These are phyloP conservation scores for Xylaria nigripes DNA, from an alignment of 495 filamentous ascomycete species.

Conservation along the genomic window DNA sequence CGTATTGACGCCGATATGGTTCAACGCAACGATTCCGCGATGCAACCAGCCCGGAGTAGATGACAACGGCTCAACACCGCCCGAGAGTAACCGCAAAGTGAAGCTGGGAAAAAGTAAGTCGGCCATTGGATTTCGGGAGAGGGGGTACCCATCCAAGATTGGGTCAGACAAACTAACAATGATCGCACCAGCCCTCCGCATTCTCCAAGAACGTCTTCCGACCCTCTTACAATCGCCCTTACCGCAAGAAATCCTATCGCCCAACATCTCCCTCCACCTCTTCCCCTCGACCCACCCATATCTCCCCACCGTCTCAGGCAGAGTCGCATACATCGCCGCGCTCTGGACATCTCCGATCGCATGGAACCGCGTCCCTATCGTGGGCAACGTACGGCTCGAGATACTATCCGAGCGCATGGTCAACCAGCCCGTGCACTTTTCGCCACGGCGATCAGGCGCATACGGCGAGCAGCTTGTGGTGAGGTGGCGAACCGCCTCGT, in stretches of 20 bases:
- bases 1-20: slow-evolving; percentile 24
- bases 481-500: slow-evolving; percentile 57
- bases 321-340: slow-evolving; percentile 83
- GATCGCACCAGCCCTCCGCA: slow-evolving; percentile 58
- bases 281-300: slow-evolving; percentile 96
- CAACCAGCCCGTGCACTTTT: slow-evolving; percentile 32
- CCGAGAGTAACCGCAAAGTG: slow-evolving; percentile 65
- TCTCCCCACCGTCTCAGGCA: slow-evolving; percentile 81
- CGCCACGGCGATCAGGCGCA: slow-evolving; percentile 29
- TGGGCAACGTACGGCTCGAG: slow-evolving; percentile 79
- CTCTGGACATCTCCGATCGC: slow-evolving; percentile 92
- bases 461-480: slow-evolving; percentile 75
- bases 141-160: background rate
- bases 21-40: slow-evolving; percentile 26
- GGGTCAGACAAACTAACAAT: background rate
- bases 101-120: slow-evolving; percentile 82
- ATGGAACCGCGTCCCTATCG: slow-evolving; percentile 83
- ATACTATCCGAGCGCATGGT: slow-evolving; percentile 86
- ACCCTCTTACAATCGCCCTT: slow-evolving; percentile 76
- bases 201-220: slow-evolving; percentile 78
- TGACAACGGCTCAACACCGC: slow-evolving; percentile 26
- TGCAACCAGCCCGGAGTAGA: slow-evolving; percentile 12
- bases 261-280: slow-evolving; percentile 83
- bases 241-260: slow-evolving; percentile 78
- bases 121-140: background rate